Evolutionary conservation across 139 green algal genomes (phyloP).

Genomic region (Monoraphidium neglectum): DNA sequence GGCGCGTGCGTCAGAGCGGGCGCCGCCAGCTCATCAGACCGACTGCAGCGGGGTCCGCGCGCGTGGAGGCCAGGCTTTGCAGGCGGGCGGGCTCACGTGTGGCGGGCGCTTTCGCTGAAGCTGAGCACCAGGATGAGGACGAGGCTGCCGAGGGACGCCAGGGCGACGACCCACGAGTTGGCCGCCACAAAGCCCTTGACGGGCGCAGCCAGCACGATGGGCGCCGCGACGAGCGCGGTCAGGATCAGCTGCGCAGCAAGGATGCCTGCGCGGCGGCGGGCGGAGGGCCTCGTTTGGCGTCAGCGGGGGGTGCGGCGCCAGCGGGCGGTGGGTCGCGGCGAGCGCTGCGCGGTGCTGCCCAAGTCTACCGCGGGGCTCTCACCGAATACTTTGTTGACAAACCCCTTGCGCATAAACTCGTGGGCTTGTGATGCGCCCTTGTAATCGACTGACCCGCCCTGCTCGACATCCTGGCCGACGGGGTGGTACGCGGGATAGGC

Average conservation of each 20-base stretch:
- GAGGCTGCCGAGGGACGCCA: conserved; percentile 18
- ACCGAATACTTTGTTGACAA: conserved; percentile 4
- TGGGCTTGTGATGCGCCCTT: neutral
- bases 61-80: neutral
- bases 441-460: too few species aligned
- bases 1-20: too few species aligned
- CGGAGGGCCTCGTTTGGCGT: neutral
- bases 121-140: conserved; percentile 33
- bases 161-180: neutral
- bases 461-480: too few species aligned
- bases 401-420: neutral
- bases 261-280: neutral
- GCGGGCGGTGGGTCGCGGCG: neutral
- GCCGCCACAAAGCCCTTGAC: neutral
- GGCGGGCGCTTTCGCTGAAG: conserved; percentile 29
- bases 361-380: neutral
- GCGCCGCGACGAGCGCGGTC: neutral
- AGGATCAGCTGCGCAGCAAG: neutral
- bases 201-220: neutral
- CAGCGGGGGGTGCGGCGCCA: neutral
- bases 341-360: neutral
- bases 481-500: too few species aligned
- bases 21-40: too few species aligned
- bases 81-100: conserved; percentile 1
- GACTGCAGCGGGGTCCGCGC: too few species aligned